Conservation (phyloP, 371 early-diverging fungal genomes). For the Edhazardia aedis region DNA sequence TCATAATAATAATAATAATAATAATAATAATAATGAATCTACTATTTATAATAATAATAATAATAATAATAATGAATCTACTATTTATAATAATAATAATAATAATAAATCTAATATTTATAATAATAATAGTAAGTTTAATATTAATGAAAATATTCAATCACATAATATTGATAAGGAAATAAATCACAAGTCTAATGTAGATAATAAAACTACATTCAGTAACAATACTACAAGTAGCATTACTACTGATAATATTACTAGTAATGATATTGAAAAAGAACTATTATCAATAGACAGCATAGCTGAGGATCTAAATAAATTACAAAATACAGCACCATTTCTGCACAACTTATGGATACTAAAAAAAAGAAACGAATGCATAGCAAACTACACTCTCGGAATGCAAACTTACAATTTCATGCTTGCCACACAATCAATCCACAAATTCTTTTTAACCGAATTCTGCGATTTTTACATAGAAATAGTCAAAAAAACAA, state of each 20-base stretch:
- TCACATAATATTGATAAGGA: no score
- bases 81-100: not conserved
- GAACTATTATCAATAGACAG: not conserved
- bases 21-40: not conserved
- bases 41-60: not conserved
- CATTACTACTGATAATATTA: not conserved
- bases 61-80: not conserved
- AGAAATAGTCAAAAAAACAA: conserved; percentile 49
- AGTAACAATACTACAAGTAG: not conserved
- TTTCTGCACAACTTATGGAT: conserved; percentile 59
- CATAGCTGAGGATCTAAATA: not conserved
- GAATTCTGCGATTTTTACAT: conserved; percentile 91
- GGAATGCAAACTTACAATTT: conserved; percentile 65
- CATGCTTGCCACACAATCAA: conserved; percentile 66
- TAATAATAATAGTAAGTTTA: not conserved
- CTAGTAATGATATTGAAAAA: not conserved
- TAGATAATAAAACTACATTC: no score
- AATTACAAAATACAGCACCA: not conserved
- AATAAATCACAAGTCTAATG: no score
- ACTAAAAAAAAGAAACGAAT: conserved; percentile 60
- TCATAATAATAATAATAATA: not conserved
- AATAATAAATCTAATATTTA: not conserved
- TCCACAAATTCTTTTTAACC: conserved; percentile 78
- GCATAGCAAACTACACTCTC: conserved; percentile 55
- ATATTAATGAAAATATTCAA: no score